Conservation (phyloP, 2,329 filamentous ascomycete species). For the Ascochyta clinopodiicola region DNA sequence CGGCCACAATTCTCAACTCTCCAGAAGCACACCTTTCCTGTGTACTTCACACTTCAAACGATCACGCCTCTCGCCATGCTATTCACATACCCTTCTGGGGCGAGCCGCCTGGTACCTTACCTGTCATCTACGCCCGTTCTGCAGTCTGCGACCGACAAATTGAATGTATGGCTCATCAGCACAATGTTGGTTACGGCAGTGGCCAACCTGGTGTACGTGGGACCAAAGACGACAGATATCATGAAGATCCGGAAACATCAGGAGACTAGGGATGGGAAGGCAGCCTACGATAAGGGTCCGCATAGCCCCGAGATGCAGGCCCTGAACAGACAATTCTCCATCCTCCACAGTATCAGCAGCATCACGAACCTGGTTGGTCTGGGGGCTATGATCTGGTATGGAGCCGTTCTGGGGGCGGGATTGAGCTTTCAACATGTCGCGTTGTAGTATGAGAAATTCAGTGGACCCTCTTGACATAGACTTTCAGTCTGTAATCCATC, state of each 20-base stretch:
- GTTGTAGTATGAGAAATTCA: background rate
- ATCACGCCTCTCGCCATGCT: conserved; percentile 74
- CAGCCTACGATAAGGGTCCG: conserved; percentile 77
- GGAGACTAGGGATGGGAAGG: conserved; percentile 89
- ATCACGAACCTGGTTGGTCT: conserved; percentile 78
- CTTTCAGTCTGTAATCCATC: no score
- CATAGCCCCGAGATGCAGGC: conserved; percentile 82
- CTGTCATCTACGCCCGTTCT: conserved; percentile 15
- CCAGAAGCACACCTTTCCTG: conserved; percentile 78
- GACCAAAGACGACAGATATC: conserved; percentile 75
- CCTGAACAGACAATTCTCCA: conserved; percentile 65
- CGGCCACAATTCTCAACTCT: conserved; percentile 81
- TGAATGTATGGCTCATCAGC: conserved; percentile 64
- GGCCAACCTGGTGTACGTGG: conserved; percentile 72
- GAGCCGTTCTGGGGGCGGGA: conserved; percentile 67
- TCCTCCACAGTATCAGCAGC: conserved; percentile 81
- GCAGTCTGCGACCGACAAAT: conserved; percentile 22
- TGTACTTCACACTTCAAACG: conserved; percentile 88
- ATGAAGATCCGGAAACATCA: conserved; percentile 81
- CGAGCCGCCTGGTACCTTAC: conserved; percentile 8
- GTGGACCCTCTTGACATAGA: no score
- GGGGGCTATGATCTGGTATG: conserved; percentile 76
- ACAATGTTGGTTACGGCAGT: conserved; percentile 74
- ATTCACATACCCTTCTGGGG: conserved; percentile 72
- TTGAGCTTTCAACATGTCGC: conserved; percentile 11